Base-by-base conservation (phyloP, 768 basidiomycete genomes). In the Lactarius sanguifluus region DNA sequence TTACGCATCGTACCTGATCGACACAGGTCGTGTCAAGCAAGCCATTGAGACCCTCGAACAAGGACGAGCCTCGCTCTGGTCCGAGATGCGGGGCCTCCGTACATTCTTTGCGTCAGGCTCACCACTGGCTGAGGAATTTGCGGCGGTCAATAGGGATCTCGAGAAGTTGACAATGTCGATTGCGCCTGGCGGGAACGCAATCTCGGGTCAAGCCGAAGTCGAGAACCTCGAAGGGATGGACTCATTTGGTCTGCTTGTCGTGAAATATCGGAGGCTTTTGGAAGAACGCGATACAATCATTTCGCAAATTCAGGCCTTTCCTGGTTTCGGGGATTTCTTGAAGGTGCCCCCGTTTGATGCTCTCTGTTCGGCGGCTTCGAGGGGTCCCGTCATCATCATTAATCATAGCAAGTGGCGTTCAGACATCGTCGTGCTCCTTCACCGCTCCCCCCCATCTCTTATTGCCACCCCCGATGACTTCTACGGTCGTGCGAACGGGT, bases 21-120 rank as follows among this genome's bases (percentile, higher is more conserved):
- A n/a, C 16, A 56, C 18, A 30, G 61, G 54, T n/a, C 38, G 30
- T 1, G 8, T 43, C 15, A 12, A 41, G 9, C 6, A 18, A 28
- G 61, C 61, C 2, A 43, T 62, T 6, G 38, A 43, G 23, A 15
- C 54, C 12, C 34, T 61, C 30, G 55, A 57, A 20, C 55, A 18
- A 34, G 55, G 34, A 28, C 52, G 61, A 13, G 50, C 52, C 40
- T 43, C 55, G 10, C 32, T 61, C 7, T 61, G 60, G 60, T 61
- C 60, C 18, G 59, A 60, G n/a, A 32, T 60, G 59, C 43, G 61
- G 30, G 54, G 54, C 16, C 10, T 62, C 7, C 52, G 40, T 8
- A 62, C 54, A 3, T 56, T 40, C n/a, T 15, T 28, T 30, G 61
- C 7, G n/a, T 18, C 30, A 1, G 52, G 56, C 28, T 23, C 38